Evolutionary conservation across 2,329 filamentous ascomycete species (phyloP), one percentile per base, ranked within the genome.

Genomic region (Endocalyx cinctus): DNA sequence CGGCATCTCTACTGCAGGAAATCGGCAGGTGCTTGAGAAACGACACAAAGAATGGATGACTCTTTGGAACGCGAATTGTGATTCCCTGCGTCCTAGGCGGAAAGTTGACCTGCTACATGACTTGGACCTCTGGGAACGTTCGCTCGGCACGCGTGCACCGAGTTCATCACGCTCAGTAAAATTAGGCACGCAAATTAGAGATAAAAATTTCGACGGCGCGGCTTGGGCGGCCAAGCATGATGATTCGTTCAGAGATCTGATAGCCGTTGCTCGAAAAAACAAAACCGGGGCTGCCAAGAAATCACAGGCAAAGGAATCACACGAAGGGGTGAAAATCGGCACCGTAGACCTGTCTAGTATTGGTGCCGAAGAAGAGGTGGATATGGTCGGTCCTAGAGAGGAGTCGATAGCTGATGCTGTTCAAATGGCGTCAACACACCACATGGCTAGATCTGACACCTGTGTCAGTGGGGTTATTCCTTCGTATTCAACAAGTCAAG

Each of bases 11-110:
- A 74, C 70, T 8, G 69, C 65, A 39, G 92, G 92, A 1, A 60
- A 72, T 1, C 82, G 82, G 28, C 65, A 72, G 28, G 68, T 89
- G 2, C 67, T 97, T 34, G 83, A 90, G 55, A 76, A 73, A 45
- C 77, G 94, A 13, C 89, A 97, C 52, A 86, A 77, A 16, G 92
- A 98, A 59, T 98, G 89, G 89, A 73, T 92, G 32, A 96, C 92
- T 23, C 64, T 98, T 13, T 96, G 87, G 84, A 98, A 98, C 58
- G 86, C 94, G 10, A 98, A 98, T 55, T 95, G 88, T 61, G 92
- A 98, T 59, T 84, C 89, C 3, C 75, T 74, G 22, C 67, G 68
- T 2, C 87, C 87, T 0, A 84, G 83, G 54, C 69, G 70, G 10
- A 87, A 85, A 43, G 53, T 63, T 6, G 82, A 92, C 37, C 60